phyloP scores from a whole-genome alignment of 1,284 basidiomycete genomes.

The Neolentinus lepideus region DNA sequence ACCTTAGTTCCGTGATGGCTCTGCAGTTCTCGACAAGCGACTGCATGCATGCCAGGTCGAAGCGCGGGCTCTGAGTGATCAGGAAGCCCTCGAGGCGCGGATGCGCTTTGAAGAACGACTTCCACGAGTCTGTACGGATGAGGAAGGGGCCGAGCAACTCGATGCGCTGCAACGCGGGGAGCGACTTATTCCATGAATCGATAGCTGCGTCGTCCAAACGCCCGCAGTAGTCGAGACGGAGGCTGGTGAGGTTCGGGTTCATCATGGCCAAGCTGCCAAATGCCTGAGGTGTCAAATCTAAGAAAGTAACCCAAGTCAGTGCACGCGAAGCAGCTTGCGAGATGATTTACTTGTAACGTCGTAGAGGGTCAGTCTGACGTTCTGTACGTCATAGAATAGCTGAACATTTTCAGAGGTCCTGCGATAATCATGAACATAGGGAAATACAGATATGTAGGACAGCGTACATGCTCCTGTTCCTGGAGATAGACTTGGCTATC shows the following conservation, averaged over 20 bases:
- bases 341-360: conserved; percentile 80
- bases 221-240: conserved; percentile 86
- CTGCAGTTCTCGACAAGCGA: conserved; percentile 59
- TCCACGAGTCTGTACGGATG: conserved; percentile 74
- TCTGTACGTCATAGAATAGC: conserved; percentile 77
- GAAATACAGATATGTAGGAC: background rate
- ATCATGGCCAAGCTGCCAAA: conserved; percentile 66
- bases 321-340: background rate
- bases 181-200: conserved; percentile 51
- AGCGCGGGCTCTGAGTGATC: conserved; percentile 84
- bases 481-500: conserved; percentile 80
- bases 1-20: conserved; percentile 60
- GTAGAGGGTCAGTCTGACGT: conserved; percentile 71
- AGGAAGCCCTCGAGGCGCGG: conserved; percentile 64
- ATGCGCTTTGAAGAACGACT: conserved; percentile 62
- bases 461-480: conserved; percentile 77
- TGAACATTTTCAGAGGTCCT: conserved; percentile 73
- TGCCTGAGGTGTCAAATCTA: conserved; percentile 65
- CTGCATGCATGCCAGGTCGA: conserved; percentile 69
- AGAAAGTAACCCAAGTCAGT: conserved; percentile 7
- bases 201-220: conserved; percentile 72
- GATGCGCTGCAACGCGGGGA: conserved; percentile 64
- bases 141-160: conserved; percentile 90
- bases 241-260: conserved; percentile 72
- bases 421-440: background rate